Base-by-base conservation (phyloP, 164 flowering plant species). In the Aristolochia contorta region DNA sequence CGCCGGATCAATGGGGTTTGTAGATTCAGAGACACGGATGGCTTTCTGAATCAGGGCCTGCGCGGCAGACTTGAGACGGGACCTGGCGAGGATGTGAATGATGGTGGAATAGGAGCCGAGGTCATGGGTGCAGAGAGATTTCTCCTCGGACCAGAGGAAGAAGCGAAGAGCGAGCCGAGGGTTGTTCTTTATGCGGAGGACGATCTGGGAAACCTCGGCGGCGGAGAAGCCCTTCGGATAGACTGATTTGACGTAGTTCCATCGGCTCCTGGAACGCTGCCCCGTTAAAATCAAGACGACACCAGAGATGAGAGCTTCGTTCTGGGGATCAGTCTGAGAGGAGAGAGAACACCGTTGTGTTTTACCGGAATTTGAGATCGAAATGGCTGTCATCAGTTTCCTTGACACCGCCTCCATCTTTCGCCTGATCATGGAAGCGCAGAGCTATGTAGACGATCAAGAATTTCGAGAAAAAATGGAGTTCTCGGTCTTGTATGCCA, bases 111-210 rank as follows among this genome's bases (percentile, higher is more conserved):
- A 80, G 59, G 95, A 84, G 63, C 27, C 30, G 63, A 84, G 80
- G 59, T 79, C 62, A 75, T 81, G 96, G 16, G 43, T 46, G 67
- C 84, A 79, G 70, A 86, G 79, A 22, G 85, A 72, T 20, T 75
- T 67, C 43, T 54, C 56, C 43, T 66, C 67, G 10, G 95, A 75
- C 79, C 83, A 91, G 53, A 55, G 62, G 76, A 86, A 91, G 87
- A 89, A 89, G 61, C 79, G 76, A 60, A 82, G 77, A 69, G 83
- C 85, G 16, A 89, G 86, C 50, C 69, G 90, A 58, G 96, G 80
- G 53, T 82, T 82, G 81, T 85, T 82, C 56, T 68, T 79, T 61
- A 91, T n/a, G 50, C 58, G 72, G 67, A 89, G 77, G 64, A 65
- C 67, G 12, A 84, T 79, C 62, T 83, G 71, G 70, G 92, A 81